phyloP scores from a whole-genome alignment of 768 basidiomycete species.

The Rhodocollybia butyracea region DNA sequence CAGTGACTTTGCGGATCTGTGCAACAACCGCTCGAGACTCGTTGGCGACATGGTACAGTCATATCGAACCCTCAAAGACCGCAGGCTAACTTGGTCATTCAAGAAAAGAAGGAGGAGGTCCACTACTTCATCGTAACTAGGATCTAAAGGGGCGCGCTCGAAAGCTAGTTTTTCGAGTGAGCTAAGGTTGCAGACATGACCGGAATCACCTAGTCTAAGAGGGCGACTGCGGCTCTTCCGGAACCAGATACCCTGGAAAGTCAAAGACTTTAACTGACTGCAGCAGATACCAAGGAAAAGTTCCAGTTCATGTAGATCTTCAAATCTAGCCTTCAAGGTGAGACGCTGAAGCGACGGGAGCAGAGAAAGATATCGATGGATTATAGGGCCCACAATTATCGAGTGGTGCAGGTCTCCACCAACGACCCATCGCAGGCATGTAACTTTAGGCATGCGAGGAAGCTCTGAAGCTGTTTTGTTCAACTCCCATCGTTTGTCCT shows the following conservation, averaged over 20 bases:
- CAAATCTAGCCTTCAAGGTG: constrained; percentile 3
- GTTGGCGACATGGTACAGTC: constrained; percentile 5
- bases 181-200: neutral
- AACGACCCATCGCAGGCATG: constrained; percentile 2
- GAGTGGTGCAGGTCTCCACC: constrained; percentile 1
- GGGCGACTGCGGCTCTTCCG: constrained; percentile 1
- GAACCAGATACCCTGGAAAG: constrained; percentile 5
- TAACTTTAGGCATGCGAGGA: constrained; percentile 4
- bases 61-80: constrained; percentile 1
- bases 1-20: neutral
- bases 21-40: constrained; percentile 1
- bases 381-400: constrained; percentile 1
- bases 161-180: neutral
- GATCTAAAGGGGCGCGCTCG: neutral
- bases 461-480: neutral
- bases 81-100: neutral
- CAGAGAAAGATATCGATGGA: constrained; percentile 2
- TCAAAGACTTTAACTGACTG: neutral
- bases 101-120: constrained; percentile 1
- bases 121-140: neutral
- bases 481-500: constrained; percentile 5
- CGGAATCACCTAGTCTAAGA: neutral
- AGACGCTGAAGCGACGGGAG: constrained; percentile 6
- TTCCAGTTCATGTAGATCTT: constrained; percentile 4
- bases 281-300: constrained; percentile 3